These are phyloP conservation scores for Fusarium xylarioides DNA, from an alignment of 2,329 filamentous ascomycete genomes.

Conservation along the genomic window DNA sequence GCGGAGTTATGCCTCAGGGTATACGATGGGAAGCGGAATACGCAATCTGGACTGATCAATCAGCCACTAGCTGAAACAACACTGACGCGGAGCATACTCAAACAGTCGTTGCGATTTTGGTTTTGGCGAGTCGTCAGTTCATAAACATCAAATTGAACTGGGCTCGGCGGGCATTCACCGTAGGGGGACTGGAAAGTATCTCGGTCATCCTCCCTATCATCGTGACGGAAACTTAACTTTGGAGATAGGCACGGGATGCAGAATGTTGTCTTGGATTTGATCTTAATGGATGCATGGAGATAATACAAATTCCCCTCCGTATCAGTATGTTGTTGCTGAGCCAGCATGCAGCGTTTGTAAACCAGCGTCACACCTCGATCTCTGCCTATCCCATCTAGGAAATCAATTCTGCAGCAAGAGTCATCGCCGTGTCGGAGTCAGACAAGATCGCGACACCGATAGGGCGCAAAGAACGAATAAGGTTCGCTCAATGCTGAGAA, in stretches of 20 bases:
- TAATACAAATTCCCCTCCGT: background rate
- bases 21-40: slow-evolving; percentile 12
- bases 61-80: slow-evolving; percentile 1
- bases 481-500: slow-evolving; percentile 34
- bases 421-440: slow-evolving; percentile 27
- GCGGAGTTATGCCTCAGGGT: slow-evolving; percentile 22
- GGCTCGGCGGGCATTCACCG: background rate
- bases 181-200: background rate
- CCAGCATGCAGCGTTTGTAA: background rate
- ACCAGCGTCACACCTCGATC: slow-evolving; percentile 25
- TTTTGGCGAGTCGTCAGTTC: background rate
- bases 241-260: slow-evolving; percentile 28
- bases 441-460: slow-evolving; percentile 21
- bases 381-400: slow-evolving; percentile 11
- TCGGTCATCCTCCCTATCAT: slow-evolving; percentile 33
- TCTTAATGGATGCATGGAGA: slow-evolving; percentile 19
- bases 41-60: slow-evolving; percentile 29
- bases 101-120: slow-evolving; percentile 4
- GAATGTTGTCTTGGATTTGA: slow-evolving; percentile 24
- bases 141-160: background rate
- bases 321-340: background rate
- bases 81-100: slow-evolving; percentile 7
- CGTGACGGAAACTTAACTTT: slow-evolving; percentile 27
- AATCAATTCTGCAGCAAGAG: slow-evolving; percentile 22
- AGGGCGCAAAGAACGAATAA: slow-evolving; percentile 28